Evolutionary conservation across 2,329 filamentous ascomycete species (phyloP).

Genomic region (Phialocephala sp.): DNA sequence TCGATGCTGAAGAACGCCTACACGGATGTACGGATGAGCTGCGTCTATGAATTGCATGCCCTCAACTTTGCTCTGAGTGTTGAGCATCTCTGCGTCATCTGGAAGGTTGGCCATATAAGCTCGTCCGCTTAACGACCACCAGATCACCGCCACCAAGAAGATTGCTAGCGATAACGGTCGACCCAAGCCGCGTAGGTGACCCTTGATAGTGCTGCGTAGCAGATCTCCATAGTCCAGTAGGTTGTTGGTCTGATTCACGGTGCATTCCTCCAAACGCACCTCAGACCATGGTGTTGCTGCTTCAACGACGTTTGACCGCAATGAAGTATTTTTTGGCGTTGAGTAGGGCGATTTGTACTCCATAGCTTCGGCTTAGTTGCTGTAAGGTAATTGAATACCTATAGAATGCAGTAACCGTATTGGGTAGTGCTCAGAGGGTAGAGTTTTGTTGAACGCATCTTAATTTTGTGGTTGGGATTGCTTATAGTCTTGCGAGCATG

Average conservation of each 20-base stretch:
- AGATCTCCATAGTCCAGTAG: background rate
- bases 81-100: background rate
- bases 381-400: constrained; percentile 12
- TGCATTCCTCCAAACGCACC: constrained; percentile 28
- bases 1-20: constrained; percentile 11
- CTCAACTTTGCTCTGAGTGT: constrained; percentile 12
- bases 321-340: constrained; percentile 23
- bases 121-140: constrained; percentile 19
- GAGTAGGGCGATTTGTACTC: constrained; percentile 25
- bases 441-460: background rate
- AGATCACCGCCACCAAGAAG: constrained; percentile 18
- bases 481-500: background rate
- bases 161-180: constrained; percentile 20
- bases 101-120: constrained; percentile 5
- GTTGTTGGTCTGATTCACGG: constrained; percentile 10
- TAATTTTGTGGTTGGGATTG: background rate
- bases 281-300: constrained; percentile 32
- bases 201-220: background rate
- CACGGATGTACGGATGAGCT: constrained; percentile 33
- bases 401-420: constrained; percentile 3
- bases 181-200: constrained; percentile 3
- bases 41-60: constrained; percentile 35
- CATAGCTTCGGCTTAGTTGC: constrained; percentile 20
- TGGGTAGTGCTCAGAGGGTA: constrained; percentile 1
- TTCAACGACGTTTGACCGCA: constrained; percentile 18